Percentiles rank a stretch among this genome's conserved stretches.
Conservation (phyloP, 371 early-diverging fungal genomes). For the Capillidium heterosporum region DNA sequence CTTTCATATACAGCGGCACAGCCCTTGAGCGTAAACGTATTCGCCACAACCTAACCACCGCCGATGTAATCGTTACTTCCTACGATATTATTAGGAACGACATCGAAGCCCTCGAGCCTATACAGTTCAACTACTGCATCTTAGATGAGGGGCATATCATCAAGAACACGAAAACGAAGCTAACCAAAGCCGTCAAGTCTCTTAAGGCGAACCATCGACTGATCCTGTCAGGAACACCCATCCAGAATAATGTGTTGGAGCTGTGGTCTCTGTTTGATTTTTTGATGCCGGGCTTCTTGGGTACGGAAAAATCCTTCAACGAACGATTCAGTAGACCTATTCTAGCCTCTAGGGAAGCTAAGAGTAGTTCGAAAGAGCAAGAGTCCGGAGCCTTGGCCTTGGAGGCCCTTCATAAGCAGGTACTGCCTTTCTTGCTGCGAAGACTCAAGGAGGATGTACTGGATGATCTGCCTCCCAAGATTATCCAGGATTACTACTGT, state of each 20-base stretch:
- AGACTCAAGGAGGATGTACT: slow-evolving; percentile 98
- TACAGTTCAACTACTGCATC: slow-evolving; percentile 90
- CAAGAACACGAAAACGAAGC: slow-evolving; percentile 88
- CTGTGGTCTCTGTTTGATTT: slow-evolving; percentile 97
- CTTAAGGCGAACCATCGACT: slow-evolving; percentile 72
- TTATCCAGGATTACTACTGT: slow-evolving; percentile 96
- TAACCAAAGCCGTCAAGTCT: slow-evolving; percentile 76
- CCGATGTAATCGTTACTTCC: slow-evolving; percentile 81
- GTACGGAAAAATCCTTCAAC: slow-evolving; percentile 74
- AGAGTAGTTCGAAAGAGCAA: slow-evolving; percentile 62
- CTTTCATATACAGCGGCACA: slow-evolving; percentile 70
- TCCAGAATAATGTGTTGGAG: slow-evolving; percentile 97
- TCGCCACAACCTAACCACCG: slow-evolving; percentile 20
- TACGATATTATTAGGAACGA: slow-evolving; percentile 96
- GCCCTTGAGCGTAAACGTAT: slow-evolving; percentile 56
- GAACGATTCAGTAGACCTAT: slow-evolving; percentile 84
- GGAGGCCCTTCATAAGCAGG: slow-evolving; percentile 89
- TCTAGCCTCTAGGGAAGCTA: slow-evolving; percentile 71
- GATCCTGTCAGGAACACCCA: slow-evolving; percentile 97
- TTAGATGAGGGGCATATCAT: slow-evolving; percentile 99
- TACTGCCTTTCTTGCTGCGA: slow-evolving; percentile 91
- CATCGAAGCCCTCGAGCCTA: slow-evolving; percentile 51
- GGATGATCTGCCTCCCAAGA: slow-evolving; percentile 97
- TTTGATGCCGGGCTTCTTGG: slow-evolving; percentile 91
- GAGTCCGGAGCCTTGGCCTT: slow-evolving; percentile 68